phyloP scores from a whole-genome alignment of 345 rosid species.

The Psidium friedrichsthalianum region DNA sequence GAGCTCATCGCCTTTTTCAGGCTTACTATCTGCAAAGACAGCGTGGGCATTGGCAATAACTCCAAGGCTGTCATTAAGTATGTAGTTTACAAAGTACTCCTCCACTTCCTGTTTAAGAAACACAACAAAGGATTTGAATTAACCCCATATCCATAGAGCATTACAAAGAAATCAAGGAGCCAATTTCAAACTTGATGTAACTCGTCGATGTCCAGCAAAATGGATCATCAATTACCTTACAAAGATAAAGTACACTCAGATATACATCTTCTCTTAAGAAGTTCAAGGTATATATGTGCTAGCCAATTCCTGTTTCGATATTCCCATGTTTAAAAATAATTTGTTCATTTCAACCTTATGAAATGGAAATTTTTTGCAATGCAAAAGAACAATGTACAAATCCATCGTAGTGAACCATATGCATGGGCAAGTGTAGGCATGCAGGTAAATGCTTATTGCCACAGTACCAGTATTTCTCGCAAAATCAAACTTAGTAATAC shows the following conservation, averaged over 20 bases:
- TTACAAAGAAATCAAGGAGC: neutral
- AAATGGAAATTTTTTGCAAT: neutral
- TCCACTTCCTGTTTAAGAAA: conserved; percentile 29
- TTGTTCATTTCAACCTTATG: neutral
- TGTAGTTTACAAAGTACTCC: conserved; percentile 41
- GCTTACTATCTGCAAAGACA: conserved; percentile 36
- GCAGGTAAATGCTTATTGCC: neutral
- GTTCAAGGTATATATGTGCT: neutral
- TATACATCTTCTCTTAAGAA: neutral
- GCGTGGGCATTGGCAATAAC: conserved; percentile 50
- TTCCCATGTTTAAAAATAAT: neutral
- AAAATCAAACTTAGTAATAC: neutral
- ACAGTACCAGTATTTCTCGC: neutral
- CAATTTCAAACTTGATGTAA: neutral
- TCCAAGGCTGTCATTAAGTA: conserved; percentile 47
- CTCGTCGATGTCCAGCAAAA: neutral
- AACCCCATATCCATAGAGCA: neutral
- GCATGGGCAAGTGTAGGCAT: neutral
- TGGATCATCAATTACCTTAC: neutral
- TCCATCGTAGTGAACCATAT: neutral
- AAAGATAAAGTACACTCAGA: neutral
- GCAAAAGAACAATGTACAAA: neutral
- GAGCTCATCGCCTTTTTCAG: conserved; percentile 27
- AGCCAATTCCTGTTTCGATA: neutral
- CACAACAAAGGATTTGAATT: neutral